A percentile compares a stretch with the other conserved stretches of the same genome.
Evolutionary conservation across 768 basidiomycete genomes (phyloP).

Genomic region (Sutorius australiensis): DNA sequence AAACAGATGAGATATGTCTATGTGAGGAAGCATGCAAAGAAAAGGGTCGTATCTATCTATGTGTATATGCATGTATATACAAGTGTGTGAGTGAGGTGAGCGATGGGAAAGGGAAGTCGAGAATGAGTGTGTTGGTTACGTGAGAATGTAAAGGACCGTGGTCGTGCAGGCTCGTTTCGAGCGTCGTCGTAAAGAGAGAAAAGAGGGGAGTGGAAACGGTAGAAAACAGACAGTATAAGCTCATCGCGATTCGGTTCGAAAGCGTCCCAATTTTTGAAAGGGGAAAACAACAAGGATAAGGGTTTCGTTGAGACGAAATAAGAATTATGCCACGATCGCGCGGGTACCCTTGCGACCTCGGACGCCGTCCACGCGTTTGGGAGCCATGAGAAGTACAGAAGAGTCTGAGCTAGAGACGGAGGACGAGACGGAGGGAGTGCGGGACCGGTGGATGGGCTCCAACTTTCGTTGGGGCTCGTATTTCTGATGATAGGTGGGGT

Average conservation of each 20-base stretch:
- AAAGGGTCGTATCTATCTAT: conserved; percentile 30
- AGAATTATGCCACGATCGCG: conserved; percentile 14
- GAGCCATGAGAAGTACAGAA: conserved; percentile 31
- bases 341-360: conserved; percentile 16
- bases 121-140: conserved; percentile 27
- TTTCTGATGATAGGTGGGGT: conserved; percentile 14
- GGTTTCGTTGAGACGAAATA: not conserved
- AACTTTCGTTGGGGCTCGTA: conserved; percentile 3
- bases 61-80: conserved; percentile 38
- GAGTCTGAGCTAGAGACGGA: conserved; percentile 27
- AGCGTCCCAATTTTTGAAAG: conserved; percentile 21
- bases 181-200: conserved; percentile 12
- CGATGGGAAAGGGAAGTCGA: conserved; percentile 5
- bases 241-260: conserved; percentile 14
- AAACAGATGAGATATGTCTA: conserved; percentile 24
- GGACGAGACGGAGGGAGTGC: conserved; percentile 14
- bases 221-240: conserved; percentile 10
- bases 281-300: conserved; percentile 1
- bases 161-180: conserved; percentile 19
- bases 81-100: conserved; percentile 29
- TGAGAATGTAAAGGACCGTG: conserved; percentile 18
- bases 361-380: conserved; percentile 15
- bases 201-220: not conserved
- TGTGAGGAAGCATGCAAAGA: conserved; percentile 27
- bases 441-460: conserved; percentile 15